Conservation (phyloP, 1,284 basidiomycete genomes). For the Fistulinella cinereoalba region DNA sequence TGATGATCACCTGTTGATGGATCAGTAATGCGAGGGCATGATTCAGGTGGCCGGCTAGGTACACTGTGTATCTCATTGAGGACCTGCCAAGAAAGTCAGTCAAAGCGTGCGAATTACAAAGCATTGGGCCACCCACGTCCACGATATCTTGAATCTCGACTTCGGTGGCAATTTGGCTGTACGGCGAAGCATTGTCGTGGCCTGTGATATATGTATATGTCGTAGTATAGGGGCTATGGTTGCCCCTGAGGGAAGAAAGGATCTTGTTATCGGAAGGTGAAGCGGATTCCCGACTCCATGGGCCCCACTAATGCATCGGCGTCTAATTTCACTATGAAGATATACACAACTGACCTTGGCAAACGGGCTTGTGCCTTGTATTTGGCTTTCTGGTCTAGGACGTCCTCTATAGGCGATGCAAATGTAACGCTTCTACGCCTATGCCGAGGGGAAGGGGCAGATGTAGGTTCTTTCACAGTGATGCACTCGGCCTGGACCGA, state of each 20-base stretch:
- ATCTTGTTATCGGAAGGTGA: constrained; percentile 6
- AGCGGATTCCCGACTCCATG: not conserved
- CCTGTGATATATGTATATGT: not conserved
- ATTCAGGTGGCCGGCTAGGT: constrained; percentile 26
- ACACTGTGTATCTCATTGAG: constrained; percentile 35
- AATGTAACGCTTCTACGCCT: constrained; percentile 28
- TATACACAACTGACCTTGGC: constrained; percentile 7
- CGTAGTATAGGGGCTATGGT: constrained; percentile 1
- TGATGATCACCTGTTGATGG: constrained; percentile 39
- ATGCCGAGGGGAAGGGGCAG: constrained; percentile 5
- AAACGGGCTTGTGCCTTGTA: constrained; percentile 1
- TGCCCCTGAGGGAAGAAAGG: constrained; percentile 18
- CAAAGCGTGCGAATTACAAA: not conserved
- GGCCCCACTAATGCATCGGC: not conserved
- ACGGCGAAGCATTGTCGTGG: not conserved
- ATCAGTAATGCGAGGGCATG: constrained; percentile 11
- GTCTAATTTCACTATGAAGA: not conserved
- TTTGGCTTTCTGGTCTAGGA: constrained; percentile 4
- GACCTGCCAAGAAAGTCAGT: constrained; percentile 16
- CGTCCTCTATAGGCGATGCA: constrained; percentile 28
- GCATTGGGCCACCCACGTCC: constrained; percentile 15
- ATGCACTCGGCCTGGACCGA: not conserved
- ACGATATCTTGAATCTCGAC: constrained; percentile 30
- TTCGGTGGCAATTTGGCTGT: constrained; percentile 5
- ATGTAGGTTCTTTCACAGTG: constrained; percentile 1